Percentiles rank a stretch among this genome's conserved stretches.
phyloP scores from a whole-genome alignment of 345 rosid species.

The Eucalyptus victrix region DNA sequence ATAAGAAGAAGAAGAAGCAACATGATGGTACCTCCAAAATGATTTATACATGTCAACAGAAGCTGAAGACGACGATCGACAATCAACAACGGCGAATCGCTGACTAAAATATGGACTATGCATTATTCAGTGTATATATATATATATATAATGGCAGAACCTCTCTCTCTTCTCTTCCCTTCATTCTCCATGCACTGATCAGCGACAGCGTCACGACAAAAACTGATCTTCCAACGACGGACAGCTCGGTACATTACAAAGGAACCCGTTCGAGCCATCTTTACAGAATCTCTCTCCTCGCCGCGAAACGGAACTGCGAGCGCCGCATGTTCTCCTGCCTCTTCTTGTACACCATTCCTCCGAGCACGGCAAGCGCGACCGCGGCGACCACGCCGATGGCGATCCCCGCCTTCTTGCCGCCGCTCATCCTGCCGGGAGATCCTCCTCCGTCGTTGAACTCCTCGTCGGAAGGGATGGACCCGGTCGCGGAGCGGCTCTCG shows the following conservation, averaged over 20 bases:
- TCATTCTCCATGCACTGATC: background rate
- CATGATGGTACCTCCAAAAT: background rate
- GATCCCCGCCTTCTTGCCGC: conserved; percentile 55
- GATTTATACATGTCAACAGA: background rate
- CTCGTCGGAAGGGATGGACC: background rate
- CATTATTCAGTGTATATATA: background rate
- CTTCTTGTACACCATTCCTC: conserved; percentile 47
- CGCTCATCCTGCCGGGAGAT: conserved; percentile 18
- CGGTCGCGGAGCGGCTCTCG: background rate
- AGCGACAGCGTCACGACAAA: background rate
- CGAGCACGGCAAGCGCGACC: conserved; percentile 32
- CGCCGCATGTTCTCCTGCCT: conserved; percentile 58
- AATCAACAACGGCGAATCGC: background rate
- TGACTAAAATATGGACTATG: background rate
- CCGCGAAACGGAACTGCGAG: conserved; percentile 31
- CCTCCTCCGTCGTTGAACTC: background rate
- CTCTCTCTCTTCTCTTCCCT: background rate
- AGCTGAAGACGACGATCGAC: background rate
- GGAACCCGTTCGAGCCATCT: background rate
- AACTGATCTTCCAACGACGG: background rate
- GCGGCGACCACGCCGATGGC: conserved; percentile 35
- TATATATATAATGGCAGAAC: background rate
- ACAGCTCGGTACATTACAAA: background rate
- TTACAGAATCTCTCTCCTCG: conserved; percentile 48
- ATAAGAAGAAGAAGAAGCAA: background rate